A percentile compares a stretch with the other conserved stretches of the same genome.
Conservation (phyloP, 2,329 filamentous ascomycete species). For the Fusarium nelsonii region DNA sequence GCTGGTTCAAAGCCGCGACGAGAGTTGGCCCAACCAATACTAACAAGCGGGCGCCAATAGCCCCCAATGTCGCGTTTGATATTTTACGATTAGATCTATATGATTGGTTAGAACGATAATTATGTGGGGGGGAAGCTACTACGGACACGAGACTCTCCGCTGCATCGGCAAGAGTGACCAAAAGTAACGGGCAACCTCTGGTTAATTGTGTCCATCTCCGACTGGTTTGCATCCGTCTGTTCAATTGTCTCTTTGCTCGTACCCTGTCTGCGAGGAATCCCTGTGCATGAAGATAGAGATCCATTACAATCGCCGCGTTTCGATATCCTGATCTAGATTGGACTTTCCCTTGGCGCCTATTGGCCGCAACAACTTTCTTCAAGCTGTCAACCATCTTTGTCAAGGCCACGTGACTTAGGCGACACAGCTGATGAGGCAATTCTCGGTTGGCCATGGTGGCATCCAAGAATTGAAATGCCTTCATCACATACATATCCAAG, state of each 20-base stretch:
- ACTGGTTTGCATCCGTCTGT: not conserved
- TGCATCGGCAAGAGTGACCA: not conserved
- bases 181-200: not conserved
- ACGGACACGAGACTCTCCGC: not conserved
- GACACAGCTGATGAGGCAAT: not conserved
- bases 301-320: not conserved
- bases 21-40: not conserved
- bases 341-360: not conserved
- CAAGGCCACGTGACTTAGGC: not conserved
- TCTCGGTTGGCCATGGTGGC: not conserved
- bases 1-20: not conserved
- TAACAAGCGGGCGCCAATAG: not conserved
- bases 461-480: not conserved
- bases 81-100: not conserved
- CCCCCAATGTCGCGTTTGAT: not conserved
- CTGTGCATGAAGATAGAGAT: not conserved
- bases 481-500: not conserved
- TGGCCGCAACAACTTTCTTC: not conserved
- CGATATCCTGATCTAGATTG: not conserved
- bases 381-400: not conserved
- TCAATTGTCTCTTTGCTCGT: not conserved
- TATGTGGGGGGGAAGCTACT: too few relatives aligned
- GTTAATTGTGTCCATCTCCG: not conserved
- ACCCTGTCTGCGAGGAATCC: not conserved
- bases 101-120: too few relatives aligned